Evolutionary conservation across 768 basidiomycete species (phyloP).

Genomic region (Lentinula raphanica): DNA sequence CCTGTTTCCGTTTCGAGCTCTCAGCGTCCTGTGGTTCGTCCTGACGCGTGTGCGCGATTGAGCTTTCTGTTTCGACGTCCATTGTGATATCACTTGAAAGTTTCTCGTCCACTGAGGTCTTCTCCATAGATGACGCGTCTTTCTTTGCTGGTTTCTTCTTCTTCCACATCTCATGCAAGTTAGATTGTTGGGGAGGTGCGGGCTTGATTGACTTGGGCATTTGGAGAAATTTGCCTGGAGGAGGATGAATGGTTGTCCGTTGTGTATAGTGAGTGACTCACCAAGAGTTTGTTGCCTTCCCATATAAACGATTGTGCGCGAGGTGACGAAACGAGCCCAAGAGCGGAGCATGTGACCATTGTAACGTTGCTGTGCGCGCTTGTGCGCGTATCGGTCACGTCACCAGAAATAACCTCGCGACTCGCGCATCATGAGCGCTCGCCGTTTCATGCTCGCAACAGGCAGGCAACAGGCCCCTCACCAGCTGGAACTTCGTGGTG

Average conservation of each 20-base stretch:
- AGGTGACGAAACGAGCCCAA: background rate
- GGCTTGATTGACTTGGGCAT: slow-evolving; percentile 68
- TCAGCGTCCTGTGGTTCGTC: slow-evolving; percentile 13
- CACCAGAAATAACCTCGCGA: too few species aligned
- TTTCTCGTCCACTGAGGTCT: slow-evolving; percentile 24
- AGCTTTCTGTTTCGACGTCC: slow-evolving; percentile 10
- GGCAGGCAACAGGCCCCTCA: too few species aligned
- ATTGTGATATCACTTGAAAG: slow-evolving; percentile 13
- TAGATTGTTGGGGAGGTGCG: slow-evolving; percentile 73
- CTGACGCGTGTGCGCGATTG: background rate
- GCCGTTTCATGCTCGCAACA: too few species aligned
- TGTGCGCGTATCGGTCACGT: too few species aligned
- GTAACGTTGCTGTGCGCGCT: background rate
- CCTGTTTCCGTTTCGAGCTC: slow-evolving; percentile 34
- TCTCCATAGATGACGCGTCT: slow-evolving; percentile 12
- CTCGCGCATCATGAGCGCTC: too few species aligned
- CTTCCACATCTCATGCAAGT: slow-evolving; percentile 70
- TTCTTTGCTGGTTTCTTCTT: slow-evolving; percentile 33
- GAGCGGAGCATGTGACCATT: slow-evolving; percentile 26
- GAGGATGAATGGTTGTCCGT: background rate
- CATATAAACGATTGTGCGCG: slow-evolving; percentile 32
- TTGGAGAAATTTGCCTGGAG: slow-evolving; percentile 66
- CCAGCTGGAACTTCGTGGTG: too few species aligned
- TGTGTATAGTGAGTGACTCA: slow-evolving; percentile 19
- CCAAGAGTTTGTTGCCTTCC: slow-evolving; percentile 73